A percentile compares a stretch with the other conserved stretches of the same genome.
Evolutionary conservation across 83 land plant species (phyloP).

Genomic region (Picea abies): DNA sequence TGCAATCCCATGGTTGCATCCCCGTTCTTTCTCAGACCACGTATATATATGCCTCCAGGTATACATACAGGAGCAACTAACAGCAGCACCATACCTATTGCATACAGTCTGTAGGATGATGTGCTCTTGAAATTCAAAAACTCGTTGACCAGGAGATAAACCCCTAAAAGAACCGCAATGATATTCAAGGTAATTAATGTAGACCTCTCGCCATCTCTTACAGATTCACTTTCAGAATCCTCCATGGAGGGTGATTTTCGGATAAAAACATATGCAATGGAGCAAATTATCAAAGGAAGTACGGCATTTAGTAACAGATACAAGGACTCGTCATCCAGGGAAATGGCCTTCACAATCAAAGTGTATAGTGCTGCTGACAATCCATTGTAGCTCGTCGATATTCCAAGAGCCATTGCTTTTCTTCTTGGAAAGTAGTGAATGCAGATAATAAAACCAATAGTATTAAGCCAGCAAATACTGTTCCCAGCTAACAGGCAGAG

Average conservation of each 20-base stretch:
- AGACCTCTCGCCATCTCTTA: background rate
- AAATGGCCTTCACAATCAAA: conserved; percentile 46
- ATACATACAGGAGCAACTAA: conserved; percentile 1
- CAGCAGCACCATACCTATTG: conserved; percentile 15
- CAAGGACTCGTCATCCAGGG: conserved; percentile 7
- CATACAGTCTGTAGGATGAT: background rate
- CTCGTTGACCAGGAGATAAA: background rate
- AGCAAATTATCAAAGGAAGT: conserved; percentile 24
- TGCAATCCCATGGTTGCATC: background rate
- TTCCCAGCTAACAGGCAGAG: conserved; percentile 59
- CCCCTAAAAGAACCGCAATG: background rate
- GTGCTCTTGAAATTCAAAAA: background rate
- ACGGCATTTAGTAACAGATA: conserved; percentile 45
- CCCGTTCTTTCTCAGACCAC: background rate
- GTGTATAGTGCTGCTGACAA: conserved; percentile 75
- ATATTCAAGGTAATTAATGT: background rate
- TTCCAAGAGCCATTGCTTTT: conserved; percentile 66
- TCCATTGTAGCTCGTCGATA: conserved; percentile 72
- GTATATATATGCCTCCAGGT: background rate
- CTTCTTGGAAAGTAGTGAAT: conserved; percentile 66
- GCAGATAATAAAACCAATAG: conserved; percentile 69
- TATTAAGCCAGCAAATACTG: conserved; percentile 84
- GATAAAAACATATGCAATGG: background rate
- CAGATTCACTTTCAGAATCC: background rate
- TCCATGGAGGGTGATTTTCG: background rate